Evolutionary conservation across 2,329 filamentous ascomycete species (phyloP).

Genomic region (Pestalotiopsis sp.): DNA sequence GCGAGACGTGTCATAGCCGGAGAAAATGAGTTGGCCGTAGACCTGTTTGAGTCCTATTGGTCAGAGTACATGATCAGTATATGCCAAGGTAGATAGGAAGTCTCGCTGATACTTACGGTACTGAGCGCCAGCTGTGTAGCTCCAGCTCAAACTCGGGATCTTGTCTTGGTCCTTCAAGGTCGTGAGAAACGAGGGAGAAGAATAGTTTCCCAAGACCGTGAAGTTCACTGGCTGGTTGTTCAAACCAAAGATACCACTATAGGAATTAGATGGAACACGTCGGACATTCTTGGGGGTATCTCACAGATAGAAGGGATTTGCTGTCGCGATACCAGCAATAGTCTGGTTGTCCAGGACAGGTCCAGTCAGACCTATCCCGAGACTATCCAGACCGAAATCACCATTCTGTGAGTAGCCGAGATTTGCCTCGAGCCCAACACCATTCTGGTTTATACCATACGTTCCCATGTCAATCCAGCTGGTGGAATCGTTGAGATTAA

Average conservation of each 20-base stretch:
- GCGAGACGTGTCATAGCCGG: constrained; percentile 40
- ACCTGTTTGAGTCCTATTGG: constrained; percentile 34
- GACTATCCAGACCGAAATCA: constrained; percentile 27
- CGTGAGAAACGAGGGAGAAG: constrained; percentile 35
- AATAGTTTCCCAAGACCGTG: constrained; percentile 34
- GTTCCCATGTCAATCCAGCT: constrained; percentile 33
- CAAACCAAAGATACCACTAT: constrained; percentile 39
- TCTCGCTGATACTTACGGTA: constrained; percentile 31
- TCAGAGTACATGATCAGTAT: not conserved
- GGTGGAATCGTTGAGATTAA: constrained; percentile 34
- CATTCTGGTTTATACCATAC: constrained; percentile 35
- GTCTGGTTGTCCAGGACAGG: constrained; percentile 32
- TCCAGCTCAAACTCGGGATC: constrained; percentile 42
- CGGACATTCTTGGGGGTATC: constrained; percentile 14
- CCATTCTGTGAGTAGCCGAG: constrained; percentile 33
- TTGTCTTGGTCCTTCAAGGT: constrained; percentile 34
- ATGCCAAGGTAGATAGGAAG: not conserved
- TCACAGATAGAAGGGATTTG: constrained; percentile 38
- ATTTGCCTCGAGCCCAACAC: constrained; percentile 37
- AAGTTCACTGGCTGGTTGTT: constrained; percentile 39
- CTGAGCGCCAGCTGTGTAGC: constrained; percentile 40
- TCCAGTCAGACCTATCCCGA: constrained; percentile 32
- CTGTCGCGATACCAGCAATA: constrained; percentile 31
- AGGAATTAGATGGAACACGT: not conserved
- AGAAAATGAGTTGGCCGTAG: constrained; percentile 39